Evolutionary conservation across 805 yeast species (phyloP).

Genomic region (Metschnikowia continentalis): DNA sequence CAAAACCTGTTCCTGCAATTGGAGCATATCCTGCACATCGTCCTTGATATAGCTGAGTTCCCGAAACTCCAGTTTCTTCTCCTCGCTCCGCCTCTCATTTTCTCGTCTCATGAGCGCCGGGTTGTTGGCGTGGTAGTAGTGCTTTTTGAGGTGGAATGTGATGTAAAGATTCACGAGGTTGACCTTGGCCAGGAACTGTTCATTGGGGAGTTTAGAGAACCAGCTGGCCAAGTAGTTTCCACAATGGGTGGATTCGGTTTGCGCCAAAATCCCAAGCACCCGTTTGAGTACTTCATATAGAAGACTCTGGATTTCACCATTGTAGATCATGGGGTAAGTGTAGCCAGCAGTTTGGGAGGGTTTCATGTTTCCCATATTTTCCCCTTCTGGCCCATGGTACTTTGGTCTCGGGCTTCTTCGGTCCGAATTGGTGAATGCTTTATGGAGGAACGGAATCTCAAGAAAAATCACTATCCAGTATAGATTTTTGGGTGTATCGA

Average conservation of each 20-base stretch:
- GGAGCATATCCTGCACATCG: slow-evolving; percentile 10
- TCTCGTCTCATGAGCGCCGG: slow-evolving; percentile 13
- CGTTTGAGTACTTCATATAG: slow-evolving; percentile 71
- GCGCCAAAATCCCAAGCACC: slow-evolving; percentile 62
- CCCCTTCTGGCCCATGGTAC: background rate
- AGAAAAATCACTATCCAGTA: slow-evolving; percentile 61
- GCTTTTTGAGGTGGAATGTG: slow-evolving; percentile 66
- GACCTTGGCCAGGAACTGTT: slow-evolving; percentile 49
- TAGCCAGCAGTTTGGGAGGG: background rate
- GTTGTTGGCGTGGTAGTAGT: slow-evolving; percentile 38
- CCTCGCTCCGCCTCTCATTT: slow-evolving; percentile 6
- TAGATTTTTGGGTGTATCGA: slow-evolving; percentile 41
- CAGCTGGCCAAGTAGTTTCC: slow-evolving; percentile 49
- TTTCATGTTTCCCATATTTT: background rate
- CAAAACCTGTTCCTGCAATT: background rate
- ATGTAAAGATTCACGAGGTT: slow-evolving; percentile 72
- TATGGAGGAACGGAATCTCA: slow-evolving; percentile 61
- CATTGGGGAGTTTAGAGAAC: slow-evolving; percentile 44
- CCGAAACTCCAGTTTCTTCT: slow-evolving; percentile 4
- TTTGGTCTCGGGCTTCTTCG: slow-evolving; percentile 6
- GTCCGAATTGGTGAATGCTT: slow-evolving; percentile 39
- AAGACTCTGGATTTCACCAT: slow-evolving; percentile 50
- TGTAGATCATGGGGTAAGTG: slow-evolving; percentile 27
- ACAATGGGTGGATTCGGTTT: slow-evolving; percentile 36
- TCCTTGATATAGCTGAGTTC: slow-evolving; percentile 15